A percentile compares a stretch with the other conserved stretches of the same genome.
Conservation (phyloP, 75 land plant genomes). For the Picea glauca region DNA sequence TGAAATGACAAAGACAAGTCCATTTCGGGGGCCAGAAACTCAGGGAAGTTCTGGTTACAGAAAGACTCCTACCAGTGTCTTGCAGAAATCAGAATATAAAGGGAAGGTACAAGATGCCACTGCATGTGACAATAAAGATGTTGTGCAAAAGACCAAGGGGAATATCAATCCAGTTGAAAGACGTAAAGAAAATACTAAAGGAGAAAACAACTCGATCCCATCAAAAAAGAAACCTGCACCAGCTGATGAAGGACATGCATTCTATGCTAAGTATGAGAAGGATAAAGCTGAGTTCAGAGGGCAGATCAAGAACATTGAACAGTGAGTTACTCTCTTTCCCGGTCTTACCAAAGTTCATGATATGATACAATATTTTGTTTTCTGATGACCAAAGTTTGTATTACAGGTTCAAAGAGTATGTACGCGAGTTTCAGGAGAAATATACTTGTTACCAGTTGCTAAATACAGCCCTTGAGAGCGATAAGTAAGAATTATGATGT, state of each 20-base stretch:
- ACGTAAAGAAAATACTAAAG: slow-evolving; percentile 13
- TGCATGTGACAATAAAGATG: neutral
- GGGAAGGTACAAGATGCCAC: slow-evolving; percentile 8
- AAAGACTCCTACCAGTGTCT: slow-evolving; percentile 14
- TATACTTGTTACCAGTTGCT: slow-evolving; percentile 38
- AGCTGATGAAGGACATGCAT: slow-evolving; percentile 36
- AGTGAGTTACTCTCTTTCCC: slow-evolving; percentile 40
- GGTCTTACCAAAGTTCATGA: neutral
- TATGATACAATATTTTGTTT: slow-evolving; percentile 6
- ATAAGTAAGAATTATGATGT: slow-evolving; percentile 34
- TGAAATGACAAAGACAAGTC: slow-evolving; percentile 7
- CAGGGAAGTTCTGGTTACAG: slow-evolving; percentile 16
- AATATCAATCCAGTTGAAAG: slow-evolving; percentile 12
- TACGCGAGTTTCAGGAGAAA: slow-evolving; percentile 53
- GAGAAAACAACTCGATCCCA: slow-evolving; percentile 13
- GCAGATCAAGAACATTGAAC: slow-evolving; percentile 41
- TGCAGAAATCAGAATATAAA: slow-evolving; percentile 22
- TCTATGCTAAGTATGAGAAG: slow-evolving; percentile 60
- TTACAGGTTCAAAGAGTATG: slow-evolving; percentile 58
- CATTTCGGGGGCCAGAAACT: slow-evolving; percentile 8
- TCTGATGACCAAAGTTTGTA: neutral
- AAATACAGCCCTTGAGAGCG: slow-evolving; percentile 34
- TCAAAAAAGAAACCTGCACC: slow-evolving; percentile 39
- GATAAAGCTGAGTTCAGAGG: slow-evolving; percentile 58
- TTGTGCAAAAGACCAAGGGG: neutral